These are phyloP conservation scores for Vigna mungo DNA, from an alignment of 306 rosid species.

Conservation along the genomic window DNA sequence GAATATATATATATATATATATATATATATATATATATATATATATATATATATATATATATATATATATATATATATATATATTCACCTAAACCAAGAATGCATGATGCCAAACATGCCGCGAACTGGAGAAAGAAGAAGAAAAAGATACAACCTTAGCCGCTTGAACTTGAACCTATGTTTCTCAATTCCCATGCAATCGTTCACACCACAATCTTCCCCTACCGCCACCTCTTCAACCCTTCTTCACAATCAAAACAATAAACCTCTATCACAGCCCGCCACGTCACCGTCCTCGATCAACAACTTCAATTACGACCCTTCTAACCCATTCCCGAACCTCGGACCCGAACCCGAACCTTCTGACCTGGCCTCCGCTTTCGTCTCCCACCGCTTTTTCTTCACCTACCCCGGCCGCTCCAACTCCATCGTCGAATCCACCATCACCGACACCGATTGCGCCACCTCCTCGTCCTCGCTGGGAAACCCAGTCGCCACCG, in stretches of 20 bases:
- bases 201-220: slow-evolving; percentile 43
- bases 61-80: neutral
- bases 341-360: slow-evolving; percentile 39
- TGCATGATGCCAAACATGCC: slow-evolving; percentile 54
- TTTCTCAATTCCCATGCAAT: slow-evolving; percentile 63
- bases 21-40: too few relatives aligned
- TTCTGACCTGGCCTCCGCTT: slow-evolving; percentile 68
- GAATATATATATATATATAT: too few relatives aligned
- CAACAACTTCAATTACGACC: slow-evolving; percentile 61
- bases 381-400: slow-evolving; percentile 93
- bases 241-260: slow-evolving; percentile 5
- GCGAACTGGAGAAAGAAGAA: slow-evolving; percentile 16
- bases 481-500: neutral
- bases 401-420: slow-evolving; percentile 94
- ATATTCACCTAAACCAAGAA: neutral
- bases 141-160: slow-evolving; percentile 34
- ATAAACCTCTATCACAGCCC: slow-evolving; percentile 39
- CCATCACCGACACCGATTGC: slow-evolving; percentile 39
- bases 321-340: neutral
- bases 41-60: too few relatives aligned
- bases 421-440: slow-evolving; percentile 82
- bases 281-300: slow-evolving; percentile 44
- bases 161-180: slow-evolving; percentile 69
- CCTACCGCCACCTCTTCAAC: slow-evolving; percentile 22
- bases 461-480: slow-evolving; percentile 21